Conservation (phyloP, 2,329 filamentous ascomycete species). For the Diaporthe helianthi region DNA sequence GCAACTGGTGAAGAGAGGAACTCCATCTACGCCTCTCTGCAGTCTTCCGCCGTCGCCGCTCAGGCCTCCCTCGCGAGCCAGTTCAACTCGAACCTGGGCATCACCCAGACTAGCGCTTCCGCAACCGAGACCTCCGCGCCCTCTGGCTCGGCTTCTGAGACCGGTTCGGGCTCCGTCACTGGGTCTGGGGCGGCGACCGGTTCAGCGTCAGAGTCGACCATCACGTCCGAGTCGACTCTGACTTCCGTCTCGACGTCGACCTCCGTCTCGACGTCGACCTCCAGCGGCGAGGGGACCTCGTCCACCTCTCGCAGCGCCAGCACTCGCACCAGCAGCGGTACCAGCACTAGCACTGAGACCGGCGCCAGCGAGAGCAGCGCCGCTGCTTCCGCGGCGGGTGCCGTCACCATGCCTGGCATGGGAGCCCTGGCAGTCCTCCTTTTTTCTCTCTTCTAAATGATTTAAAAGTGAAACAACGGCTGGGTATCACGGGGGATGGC, state of each 20-base stretch:
- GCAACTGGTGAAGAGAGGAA: slow-evolving; percentile 20
- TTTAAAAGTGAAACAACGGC: not conserved
- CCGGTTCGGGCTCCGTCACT: not conserved
- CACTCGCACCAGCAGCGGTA: slow-evolving; percentile 3
- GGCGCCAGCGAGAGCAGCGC: slow-evolving; percentile 17
- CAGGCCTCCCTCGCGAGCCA: slow-evolving; percentile 8
- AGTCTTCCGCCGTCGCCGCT: slow-evolving; percentile 21
- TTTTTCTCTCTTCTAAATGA: slow-evolving; percentile 17
- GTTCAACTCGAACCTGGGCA: slow-evolving; percentile 17
- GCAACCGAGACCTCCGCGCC: not conserved
- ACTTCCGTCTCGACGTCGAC: not conserved
- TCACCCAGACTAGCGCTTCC: not conserved
- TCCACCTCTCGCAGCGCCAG: slow-evolving; percentile 2
- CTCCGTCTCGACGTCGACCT: not conserved
- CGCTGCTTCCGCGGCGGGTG: slow-evolving; percentile 8
- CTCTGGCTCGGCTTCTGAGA: not conserved
- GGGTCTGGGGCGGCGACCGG: not conserved
- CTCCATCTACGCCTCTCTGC: slow-evolving; percentile 20
- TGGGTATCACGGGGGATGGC: not conserved
- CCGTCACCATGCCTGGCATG: slow-evolving; percentile 10
- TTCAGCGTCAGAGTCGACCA: not conserved
- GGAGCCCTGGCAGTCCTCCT: slow-evolving; percentile 19
- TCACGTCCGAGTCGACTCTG: not conserved
- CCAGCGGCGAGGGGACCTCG: not conserved
- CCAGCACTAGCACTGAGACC: slow-evolving; percentile 14